Evolutionary conservation across 2,329 filamentous ascomycete species (phyloP).

Genomic region (Scorias spongiosa): DNA sequence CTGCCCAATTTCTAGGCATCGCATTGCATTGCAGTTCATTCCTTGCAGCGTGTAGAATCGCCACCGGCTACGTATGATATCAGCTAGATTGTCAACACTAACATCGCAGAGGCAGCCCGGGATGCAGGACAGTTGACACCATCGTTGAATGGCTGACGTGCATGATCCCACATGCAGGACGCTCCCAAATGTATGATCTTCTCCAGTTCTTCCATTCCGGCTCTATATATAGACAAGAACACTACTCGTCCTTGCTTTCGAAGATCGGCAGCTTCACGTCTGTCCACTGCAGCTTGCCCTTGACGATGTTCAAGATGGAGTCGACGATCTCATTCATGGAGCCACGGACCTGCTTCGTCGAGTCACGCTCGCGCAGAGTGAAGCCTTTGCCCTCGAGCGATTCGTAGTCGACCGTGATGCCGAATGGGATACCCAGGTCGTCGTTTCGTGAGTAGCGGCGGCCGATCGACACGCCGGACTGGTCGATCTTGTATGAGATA

Average conservation of each 20-base stretch:
- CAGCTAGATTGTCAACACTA: too few relatives aligned
- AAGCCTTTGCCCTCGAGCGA: slow-evolving; percentile 74
- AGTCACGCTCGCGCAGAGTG: slow-evolving; percentile 81
- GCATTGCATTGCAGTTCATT: too few relatives aligned
- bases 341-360: slow-evolving; percentile 77
- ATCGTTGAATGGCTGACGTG: too few relatives aligned
- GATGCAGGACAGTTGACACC: too few relatives aligned
- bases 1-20: too few relatives aligned
- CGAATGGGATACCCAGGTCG: slow-evolving; percentile 85
- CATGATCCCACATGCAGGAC: too few relatives aligned
- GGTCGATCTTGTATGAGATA: slow-evolving; percentile 74
- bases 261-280: slow-evolving; percentile 75
- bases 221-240: too few relatives aligned
- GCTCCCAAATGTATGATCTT: too few relatives aligned
- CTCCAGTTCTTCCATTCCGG: too few relatives aligned
- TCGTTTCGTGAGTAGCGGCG: slow-evolving; percentile 93
- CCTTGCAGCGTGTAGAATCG: too few relatives aligned
- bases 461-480: slow-evolving; percentile 81
- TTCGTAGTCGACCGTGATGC: slow-evolving; percentile 92
- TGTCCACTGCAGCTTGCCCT: slow-evolving; percentile 49
- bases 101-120: too few relatives aligned
- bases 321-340: slow-evolving; percentile 64
- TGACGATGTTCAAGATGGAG: slow-evolving; percentile 50
- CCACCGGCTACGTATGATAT: too few relatives aligned
- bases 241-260: slow-evolving; percentile 51